phyloP scores from a whole-genome alignment of 2,329 filamentous ascomycete species.

The Hymenoscyphus infarciens region DNA sequence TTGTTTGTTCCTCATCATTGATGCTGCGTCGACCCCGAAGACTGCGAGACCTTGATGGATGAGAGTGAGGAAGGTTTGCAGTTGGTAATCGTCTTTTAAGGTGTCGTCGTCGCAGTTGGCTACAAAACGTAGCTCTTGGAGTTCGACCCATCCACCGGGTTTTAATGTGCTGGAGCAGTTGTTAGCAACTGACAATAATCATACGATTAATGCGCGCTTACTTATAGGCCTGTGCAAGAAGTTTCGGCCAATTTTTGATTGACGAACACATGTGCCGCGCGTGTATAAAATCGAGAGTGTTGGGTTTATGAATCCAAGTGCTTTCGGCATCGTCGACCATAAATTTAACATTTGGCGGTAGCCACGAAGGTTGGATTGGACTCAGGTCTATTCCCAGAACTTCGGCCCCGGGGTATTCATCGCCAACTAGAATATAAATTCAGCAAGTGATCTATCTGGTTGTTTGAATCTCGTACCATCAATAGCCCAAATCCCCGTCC shows the following conservation, averaged over 20 bases:
- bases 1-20: conserved; percentile 11
- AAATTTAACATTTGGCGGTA: conserved; percentile 51
- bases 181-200: not conserved
- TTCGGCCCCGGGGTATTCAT: conserved; percentile 41
- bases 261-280: conserved; percentile 51
- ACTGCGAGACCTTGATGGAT: conserved; percentile 12
- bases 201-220: not conserved
- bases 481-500: conserved; percentile 55
- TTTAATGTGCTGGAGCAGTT: conserved; percentile 13
- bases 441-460: not conserved
- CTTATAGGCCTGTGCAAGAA: conserved; percentile 29
- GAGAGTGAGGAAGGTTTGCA: conserved; percentile 9
- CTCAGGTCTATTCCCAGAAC: conserved; percentile 53
- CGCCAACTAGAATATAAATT: conserved; percentile 44
- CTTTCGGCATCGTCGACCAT: conserved; percentile 38
- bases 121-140: conserved; percentile 40
- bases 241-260: conserved; percentile 49
- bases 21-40: conserved; percentile 15
- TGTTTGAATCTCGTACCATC: conserved; percentile 37
- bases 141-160: conserved; percentile 22
- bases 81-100: conserved; percentile 13
- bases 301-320: conserved; percentile 43
- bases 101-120: conserved; percentile 35
- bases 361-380: conserved; percentile 52
- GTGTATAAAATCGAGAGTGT: conserved; percentile 58